These are phyloP conservation scores for Auricularia auricula-judae DNA, from an alignment of 768 basidiomycete genomes.

Conservation along the genomic window DNA sequence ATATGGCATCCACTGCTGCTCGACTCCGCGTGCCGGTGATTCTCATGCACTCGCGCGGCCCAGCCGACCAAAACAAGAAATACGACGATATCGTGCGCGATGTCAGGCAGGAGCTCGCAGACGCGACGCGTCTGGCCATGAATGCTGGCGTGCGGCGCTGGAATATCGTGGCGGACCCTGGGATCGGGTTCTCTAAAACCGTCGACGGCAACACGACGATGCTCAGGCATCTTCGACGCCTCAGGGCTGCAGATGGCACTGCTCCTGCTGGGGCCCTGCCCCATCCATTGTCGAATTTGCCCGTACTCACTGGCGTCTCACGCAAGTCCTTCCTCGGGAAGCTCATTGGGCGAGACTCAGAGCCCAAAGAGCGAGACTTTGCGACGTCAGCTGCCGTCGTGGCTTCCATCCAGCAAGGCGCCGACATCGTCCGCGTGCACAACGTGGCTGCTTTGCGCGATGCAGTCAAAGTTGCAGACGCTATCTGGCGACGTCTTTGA, in stretches of 20 bases:
- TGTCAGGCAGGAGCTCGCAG: slow-evolving; percentile 61
- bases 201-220: slow-evolving; percentile 62
- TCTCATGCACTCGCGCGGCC: slow-evolving; percentile 90
- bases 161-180: slow-evolving; percentile 86
- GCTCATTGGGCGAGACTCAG: slow-evolving; percentile 50
- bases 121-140: slow-evolving; percentile 53
- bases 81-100: slow-evolving; percentile 50
- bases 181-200: slow-evolving; percentile 89
- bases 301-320: slow-evolving; percentile 66
- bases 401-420: slow-evolving; percentile 64
- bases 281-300: slow-evolving; percentile 49
- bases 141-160: slow-evolving; percentile 71
- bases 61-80: slow-evolving; percentile 65
- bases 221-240: slow-evolving; percentile 33
- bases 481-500: slow-evolving; percentile 32
- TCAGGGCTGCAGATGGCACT: slow-evolving; percentile 33
- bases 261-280: slow-evolving; percentile 13
- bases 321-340: slow-evolving; percentile 76
- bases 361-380: slow-evolving; percentile 56
- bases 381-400: slow-evolving; percentile 73
- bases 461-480: slow-evolving; percentile 54
- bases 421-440: slow-evolving; percentile 71
- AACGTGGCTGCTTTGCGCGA: slow-evolving; percentile 66
- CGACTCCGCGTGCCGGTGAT: slow-evolving; percentile 66
- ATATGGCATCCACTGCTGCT: slow-evolving; percentile 59